Evolutionary conservation across 208 protist genomes (phyloP).

Genomic region (Trypanosoma theileri): DNA sequence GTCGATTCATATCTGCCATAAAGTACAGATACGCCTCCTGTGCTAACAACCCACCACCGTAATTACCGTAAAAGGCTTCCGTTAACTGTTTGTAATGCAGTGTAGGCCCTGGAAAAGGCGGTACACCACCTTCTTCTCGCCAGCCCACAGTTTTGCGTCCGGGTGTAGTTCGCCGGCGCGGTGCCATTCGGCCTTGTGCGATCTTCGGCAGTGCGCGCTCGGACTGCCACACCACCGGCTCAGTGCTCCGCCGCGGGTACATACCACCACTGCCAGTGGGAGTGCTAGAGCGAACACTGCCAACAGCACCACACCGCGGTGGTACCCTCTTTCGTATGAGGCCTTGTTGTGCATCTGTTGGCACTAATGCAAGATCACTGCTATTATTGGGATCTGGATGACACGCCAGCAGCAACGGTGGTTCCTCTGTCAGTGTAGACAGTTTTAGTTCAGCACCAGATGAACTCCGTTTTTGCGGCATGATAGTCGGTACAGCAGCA

Average conservation of each 20-base stretch:
- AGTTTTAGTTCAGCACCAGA: too few relatives aligned
- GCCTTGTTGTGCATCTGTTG: neutral
- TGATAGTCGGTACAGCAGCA: too few relatives aligned
- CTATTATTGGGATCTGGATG: neutral
- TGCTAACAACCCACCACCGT: conserved; percentile 54
- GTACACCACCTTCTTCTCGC: neutral
- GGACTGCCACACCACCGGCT: conserved; percentile 7
- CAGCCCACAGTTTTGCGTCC: neutral
- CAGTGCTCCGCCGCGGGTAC: neutral
- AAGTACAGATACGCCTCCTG: conserved; percentile 72
- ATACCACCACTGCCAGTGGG: neutral
- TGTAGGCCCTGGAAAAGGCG: conserved; percentile 9
- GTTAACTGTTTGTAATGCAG: conserved; percentile 68
- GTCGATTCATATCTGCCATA: conserved; percentile 26
- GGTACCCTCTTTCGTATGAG: neutral
- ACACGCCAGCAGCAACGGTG: too few relatives aligned
- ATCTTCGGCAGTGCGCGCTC: neutral
- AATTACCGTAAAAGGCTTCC: conserved; percentile 61
- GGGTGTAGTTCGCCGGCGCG: too few relatives aligned
- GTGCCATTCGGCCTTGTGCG: too few relatives aligned
- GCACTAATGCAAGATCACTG: neutral
- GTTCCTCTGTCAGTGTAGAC: too few relatives aligned
- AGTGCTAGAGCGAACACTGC: too few relatives aligned
- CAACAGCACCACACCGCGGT: too few relatives aligned
- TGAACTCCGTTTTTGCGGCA: too few relatives aligned